Conservation (phyloP, 2,329 filamentous ascomycete species). For the Aspergillus fumigatus region DNA sequence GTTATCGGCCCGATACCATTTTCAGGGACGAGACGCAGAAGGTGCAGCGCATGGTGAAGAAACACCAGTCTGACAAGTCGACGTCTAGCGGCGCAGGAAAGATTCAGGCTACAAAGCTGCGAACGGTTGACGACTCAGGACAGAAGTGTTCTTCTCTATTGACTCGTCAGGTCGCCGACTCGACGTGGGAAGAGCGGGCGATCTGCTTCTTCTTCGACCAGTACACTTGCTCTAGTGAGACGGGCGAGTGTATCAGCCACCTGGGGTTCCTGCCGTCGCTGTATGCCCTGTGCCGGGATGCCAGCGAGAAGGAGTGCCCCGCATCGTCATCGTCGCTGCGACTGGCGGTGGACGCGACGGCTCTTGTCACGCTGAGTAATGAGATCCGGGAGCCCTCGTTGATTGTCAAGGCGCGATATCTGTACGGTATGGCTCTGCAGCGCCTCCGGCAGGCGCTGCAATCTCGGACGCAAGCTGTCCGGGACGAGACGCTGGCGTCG, state of each 20-base stretch:
- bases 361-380: slow-evolving; percentile 31
- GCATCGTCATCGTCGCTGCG: slow-evolving; percentile 27
- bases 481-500: slow-evolving; percentile 36
- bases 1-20: slow-evolving; percentile 32
- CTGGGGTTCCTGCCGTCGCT: slow-evolving; percentile 34
- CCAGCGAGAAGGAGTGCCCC: slow-evolving; percentile 7
- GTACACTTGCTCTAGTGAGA: slow-evolving; percentile 27
- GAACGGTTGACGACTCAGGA: not conserved
- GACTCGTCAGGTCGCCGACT: slow-evolving; percentile 19
- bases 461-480: slow-evolving; percentile 26
- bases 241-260: slow-evolving; percentile 26
- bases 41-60: slow-evolving; percentile 25
- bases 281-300: slow-evolving; percentile 27
- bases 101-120: not conserved
- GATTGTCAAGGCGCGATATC: slow-evolving; percentile 24
- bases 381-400: slow-evolving; percentile 22
- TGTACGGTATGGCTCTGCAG: slow-evolving; percentile 30
- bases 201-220: slow-evolving; percentile 41
- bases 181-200: slow-evolving; percentile 34
- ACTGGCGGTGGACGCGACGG: slow-evolving; percentile 33
- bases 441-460: slow-evolving; percentile 25
- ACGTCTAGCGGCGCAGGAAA: not conserved
- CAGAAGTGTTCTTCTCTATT: not conserved
- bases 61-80: slow-evolving; percentile 3
- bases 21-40: slow-evolving; percentile 33